phyloP scores from a whole-genome alignment of 2,329 filamentous ascomycete genomes.

The Clonostachys rosea region DNA sequence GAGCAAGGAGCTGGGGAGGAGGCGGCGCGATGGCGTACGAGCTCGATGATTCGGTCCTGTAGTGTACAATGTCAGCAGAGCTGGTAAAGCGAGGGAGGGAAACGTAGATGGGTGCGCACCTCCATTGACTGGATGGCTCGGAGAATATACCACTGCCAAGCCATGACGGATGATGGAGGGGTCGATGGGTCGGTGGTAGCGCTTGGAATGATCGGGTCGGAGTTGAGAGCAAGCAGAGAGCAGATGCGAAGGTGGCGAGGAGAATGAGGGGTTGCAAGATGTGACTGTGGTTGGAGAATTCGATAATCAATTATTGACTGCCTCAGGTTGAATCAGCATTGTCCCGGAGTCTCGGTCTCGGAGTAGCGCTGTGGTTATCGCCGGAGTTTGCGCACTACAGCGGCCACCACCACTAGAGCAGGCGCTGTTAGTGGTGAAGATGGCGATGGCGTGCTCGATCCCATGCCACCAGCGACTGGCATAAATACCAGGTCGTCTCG shows the following conservation, averaged over 20 bases:
- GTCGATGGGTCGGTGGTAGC: neutral
- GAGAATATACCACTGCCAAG: constrained; percentile 23
- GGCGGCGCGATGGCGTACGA: constrained; percentile 11
- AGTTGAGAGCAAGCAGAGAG: neutral
- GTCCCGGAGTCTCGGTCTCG: no score
- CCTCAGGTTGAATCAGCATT: no score
- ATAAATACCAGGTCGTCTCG: no score
- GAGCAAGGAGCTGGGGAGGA: neutral
- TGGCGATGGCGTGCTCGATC: no score
- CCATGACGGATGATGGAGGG: constrained; percentile 14
- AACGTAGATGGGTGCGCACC: constrained; percentile 8
- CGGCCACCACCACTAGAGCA: neutral
- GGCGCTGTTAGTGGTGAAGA: neutral
- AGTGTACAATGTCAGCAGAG: constrained; percentile 6
- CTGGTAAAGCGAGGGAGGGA: no score
- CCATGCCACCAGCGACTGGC: no score
- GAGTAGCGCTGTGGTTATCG: no score
- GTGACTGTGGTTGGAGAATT: neutral
- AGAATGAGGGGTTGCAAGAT: neutral
- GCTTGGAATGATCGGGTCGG: neutral
- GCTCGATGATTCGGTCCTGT: constrained; percentile 25
- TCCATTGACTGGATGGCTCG: constrained; percentile 26
- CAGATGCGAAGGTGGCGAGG: neutral
- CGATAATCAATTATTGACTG: neutral
- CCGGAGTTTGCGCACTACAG: no score